A percentile compares a stretch with the other conserved stretches of the same genome.
Conservation (phyloP, 495 filamentous ascomycete genomes). For the Penicillium riverlandense region DNA sequence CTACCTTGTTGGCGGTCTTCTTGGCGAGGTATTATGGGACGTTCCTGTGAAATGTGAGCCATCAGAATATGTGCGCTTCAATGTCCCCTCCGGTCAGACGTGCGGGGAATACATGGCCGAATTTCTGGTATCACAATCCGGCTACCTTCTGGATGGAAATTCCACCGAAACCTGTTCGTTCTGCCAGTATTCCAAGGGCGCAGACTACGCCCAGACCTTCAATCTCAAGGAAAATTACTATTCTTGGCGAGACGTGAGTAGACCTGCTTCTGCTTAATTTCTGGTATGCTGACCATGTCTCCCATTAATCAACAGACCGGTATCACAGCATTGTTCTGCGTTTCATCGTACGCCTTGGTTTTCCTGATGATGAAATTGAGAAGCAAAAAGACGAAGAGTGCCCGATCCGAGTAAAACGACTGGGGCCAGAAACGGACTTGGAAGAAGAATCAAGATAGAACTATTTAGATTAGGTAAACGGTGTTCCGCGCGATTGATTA, state of each 20-base stretch:
- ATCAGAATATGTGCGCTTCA: conserved; percentile 55
- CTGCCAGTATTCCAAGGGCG: conserved; percentile 44
- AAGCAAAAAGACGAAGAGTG: conserved; percentile 38
- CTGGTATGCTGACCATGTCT: no score
- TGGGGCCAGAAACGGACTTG: neutral
- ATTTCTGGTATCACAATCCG: conserved; percentile 44
- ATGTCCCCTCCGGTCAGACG: conserved; percentile 49
- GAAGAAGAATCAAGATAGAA: neutral
- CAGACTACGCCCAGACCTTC: conserved; percentile 34
- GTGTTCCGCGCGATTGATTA: no score
- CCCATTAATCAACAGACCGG: conserved; percentile 16
- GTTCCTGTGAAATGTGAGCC: conserved; percentile 48
- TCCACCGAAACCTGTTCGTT: conserved; percentile 52
- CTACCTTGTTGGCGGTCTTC: conserved; percentile 43
- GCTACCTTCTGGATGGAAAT: conserved; percentile 50
- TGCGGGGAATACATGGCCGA: conserved; percentile 61
- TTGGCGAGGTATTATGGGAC: conserved; percentile 35
- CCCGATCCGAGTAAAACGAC: conserved; percentile 15
- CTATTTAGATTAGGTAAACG: no score
- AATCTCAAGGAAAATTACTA: conserved; percentile 34
- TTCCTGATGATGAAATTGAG: conserved; percentile 39
- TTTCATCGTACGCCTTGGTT: conserved; percentile 29
- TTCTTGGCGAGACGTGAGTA: conserved; percentile 37
- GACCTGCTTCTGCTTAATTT: no score
- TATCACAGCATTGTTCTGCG: conserved; percentile 36